Evolutionary conservation across 768 basidiomycete genomes (phyloP).

Genomic region (Pleurotus platypus): DNA sequence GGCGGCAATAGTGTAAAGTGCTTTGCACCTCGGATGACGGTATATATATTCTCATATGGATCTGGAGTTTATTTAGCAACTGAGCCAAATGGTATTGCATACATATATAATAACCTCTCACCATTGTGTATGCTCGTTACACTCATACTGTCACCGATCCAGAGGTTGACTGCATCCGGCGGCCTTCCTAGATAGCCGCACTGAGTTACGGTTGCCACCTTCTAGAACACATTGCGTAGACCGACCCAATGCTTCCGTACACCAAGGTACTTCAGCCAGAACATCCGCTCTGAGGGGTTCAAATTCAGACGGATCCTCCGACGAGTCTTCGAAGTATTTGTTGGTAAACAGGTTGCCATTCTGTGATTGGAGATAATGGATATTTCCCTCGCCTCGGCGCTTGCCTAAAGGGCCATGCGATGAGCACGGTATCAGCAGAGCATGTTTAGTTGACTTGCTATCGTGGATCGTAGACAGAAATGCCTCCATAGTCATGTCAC

Average conservation of each 20-base stretch:
- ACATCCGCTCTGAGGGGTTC: slow-evolving; percentile 60
- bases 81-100: neutral
- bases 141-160: slow-evolving; percentile 81
- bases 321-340: slow-evolving; percentile 31
- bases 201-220: neutral
- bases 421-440: no score
- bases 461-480: slow-evolving; percentile 36
- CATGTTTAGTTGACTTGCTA: no score
- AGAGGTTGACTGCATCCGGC: slow-evolving; percentile 91
- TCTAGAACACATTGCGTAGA: slow-evolving; percentile 3
- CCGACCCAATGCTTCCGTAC: slow-evolving; percentile 75
- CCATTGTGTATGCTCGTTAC: slow-evolving; percentile 87
- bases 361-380: slow-evolving; percentile 84
- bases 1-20: slow-evolving; percentile 86
- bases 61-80: slow-evolving; percentile 36
- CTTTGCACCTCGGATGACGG: slow-evolving; percentile 80
- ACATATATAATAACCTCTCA: slow-evolving; percentile 23
- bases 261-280: slow-evolving; percentile 67
- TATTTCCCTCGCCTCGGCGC: slow-evolving; percentile 19
- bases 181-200: slow-evolving; percentile 35
- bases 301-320: slow-evolving; percentile 53
- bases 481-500: slow-evolving; percentile 61
- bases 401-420: no score
- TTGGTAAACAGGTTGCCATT: slow-evolving; percentile 80
- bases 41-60: slow-evolving; percentile 93